phyloP scores from a whole-genome alignment of 192 early-diverging fungal species.

The Cetraspora pellucida region DNA sequence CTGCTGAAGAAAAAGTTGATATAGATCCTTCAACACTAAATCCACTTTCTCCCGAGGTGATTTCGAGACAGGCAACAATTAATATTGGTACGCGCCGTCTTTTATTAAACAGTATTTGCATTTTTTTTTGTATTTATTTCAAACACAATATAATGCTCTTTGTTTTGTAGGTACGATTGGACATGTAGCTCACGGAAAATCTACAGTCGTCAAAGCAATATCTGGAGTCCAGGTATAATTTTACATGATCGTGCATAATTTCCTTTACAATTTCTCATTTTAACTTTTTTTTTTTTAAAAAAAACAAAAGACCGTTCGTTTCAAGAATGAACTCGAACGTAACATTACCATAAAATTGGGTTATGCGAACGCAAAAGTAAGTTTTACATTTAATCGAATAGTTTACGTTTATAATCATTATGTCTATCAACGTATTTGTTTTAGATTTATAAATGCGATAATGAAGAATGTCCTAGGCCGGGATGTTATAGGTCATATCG shows the following conservation, averaged over 20 bases:
- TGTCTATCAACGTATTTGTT: background rate
- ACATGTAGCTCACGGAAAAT: conserved; percentile 99
- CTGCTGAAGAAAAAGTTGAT: conserved; percentile 5
- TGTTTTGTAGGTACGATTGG: conserved; percentile 90
- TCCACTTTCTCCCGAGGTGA: conserved; percentile 92
- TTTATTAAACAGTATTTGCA: background rate
- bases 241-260: background rate
- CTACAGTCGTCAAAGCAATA: conserved; percentile 97
- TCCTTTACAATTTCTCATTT: background rate
- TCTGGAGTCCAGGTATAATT: conserved; percentile 83
- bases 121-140: background rate
- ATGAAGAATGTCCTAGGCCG: conserved; percentile 89
- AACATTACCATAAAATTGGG: conserved; percentile 99
- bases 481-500: conserved; percentile 92
- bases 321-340: conserved; percentile 96
- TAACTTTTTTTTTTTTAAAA: no score
- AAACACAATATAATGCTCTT: background rate
- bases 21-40: conserved; percentile 58
- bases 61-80: conserved; percentile 97
- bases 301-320: conserved; percentile 78
- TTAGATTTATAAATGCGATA: conserved; percentile 97
- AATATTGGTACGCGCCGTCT: conserved; percentile 83
- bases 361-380: conserved; percentile 96
- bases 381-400: background rate
- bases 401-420: background rate